These are phyloP conservation scores for Claviceps pazoutovae DNA, from an alignment of 2,329 filamentous ascomycete genomes.

Conservation along the genomic window DNA sequence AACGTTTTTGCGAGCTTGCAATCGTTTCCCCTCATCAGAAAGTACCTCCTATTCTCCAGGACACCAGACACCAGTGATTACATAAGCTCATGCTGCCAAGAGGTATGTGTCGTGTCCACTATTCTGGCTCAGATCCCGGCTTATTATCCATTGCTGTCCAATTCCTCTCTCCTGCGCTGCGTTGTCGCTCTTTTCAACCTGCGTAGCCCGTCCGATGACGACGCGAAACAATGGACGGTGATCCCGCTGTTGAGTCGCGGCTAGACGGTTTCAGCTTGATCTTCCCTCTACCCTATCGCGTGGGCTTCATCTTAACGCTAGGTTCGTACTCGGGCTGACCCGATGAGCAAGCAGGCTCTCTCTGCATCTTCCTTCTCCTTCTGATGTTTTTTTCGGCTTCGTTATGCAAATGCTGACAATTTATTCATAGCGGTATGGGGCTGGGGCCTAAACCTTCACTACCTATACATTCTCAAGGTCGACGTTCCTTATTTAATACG, in stretches of 20 bases:
- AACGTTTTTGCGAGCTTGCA: too few relatives aligned
- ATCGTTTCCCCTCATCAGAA: too few relatives aligned
- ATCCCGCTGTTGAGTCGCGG: conserved; percentile 53
- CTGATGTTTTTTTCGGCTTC: not conserved
- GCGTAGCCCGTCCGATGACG: conserved; percentile 3
- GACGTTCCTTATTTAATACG: conserved; percentile 77
- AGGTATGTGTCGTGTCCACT: too few relatives aligned
- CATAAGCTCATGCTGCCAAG: too few relatives aligned
- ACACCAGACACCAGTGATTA: too few relatives aligned
- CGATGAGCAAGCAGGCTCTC: not conserved
- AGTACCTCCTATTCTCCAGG: too few relatives aligned
- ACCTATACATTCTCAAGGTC: conserved; percentile 65
- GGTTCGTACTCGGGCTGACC: conserved; percentile 38
- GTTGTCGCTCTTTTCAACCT: not conserved
- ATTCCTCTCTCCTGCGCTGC: not conserved
- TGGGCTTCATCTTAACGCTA: conserved; percentile 72
- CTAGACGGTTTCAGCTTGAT: conserved; percentile 79
- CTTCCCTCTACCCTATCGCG: conserved; percentile 78
- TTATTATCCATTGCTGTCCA: too few relatives aligned
- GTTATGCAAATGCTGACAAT: not conserved
- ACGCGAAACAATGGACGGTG: conserved; percentile 48
- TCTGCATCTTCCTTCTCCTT: not conserved
- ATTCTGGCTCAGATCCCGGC: too few relatives aligned
- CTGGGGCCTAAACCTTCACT: conserved; percentile 86
- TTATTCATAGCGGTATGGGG: conserved; percentile 75